Base-by-base conservation (phyloP, 331 rosid species). In the Pyracantha coccinea region DNA sequence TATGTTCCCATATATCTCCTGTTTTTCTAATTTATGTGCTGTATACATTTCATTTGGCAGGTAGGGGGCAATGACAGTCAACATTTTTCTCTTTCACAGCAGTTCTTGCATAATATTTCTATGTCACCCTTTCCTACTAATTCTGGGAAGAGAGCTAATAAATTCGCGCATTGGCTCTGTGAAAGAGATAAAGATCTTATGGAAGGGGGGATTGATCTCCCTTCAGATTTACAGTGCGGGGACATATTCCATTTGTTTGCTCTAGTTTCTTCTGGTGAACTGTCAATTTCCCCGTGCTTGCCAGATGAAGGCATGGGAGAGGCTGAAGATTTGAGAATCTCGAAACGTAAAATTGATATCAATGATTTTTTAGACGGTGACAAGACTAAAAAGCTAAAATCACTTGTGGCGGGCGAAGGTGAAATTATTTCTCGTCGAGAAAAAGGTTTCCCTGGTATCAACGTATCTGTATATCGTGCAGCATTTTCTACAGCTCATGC, bases 401-500 rank as follows among this genome's bases (percentile, higher is more conserved):
- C 89, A 62, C 77, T 72, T 33, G 84, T 69, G 24, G 86, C 84
- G 35, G 78, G 70, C 23, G 99, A 95, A 82, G 97, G 97, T 82
- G 99, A 95, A 86, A 80, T 86, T 58, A 87, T 89, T 82, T 91
- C 97, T 85, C 97, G 99, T 31, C 88, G 93, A 53, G 99, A 95
- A 79, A 92, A 95, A 85, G 99, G 99, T 80, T 95, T 92, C 85
- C 97, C 97, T 2, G 97, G 97, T 72, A 85, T 92, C 61, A 31
- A 72, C 74, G 81, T 90, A 73, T 86, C 92, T 69, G 85, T 83
- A 28, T 52, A 33, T 57, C 86, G 72, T 57, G 69, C 83, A 31
- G 70, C 81, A 80, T 77, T 92, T 69, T 75, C 93, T 72, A 83
- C 77, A 64, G 88, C 89, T 54, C 82, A 85, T 67, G 80, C 84